Evolutionary conservation across 352 stramenopile species (phyloP), one percentile per base, ranked within the genome.

Genomic region (Thalassiosira mediterranea): DNA sequence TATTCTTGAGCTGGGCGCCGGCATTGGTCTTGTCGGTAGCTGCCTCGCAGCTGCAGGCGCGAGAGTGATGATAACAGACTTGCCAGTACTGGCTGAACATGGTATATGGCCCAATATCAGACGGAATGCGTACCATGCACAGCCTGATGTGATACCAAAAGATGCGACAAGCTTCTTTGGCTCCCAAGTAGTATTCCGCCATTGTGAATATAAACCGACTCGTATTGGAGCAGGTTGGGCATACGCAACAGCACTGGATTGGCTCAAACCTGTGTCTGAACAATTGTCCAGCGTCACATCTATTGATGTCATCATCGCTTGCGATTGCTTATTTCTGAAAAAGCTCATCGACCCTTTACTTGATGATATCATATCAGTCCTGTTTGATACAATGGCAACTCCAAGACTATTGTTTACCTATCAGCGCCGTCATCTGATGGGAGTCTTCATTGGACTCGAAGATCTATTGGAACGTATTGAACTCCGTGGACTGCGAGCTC

Each of bases 31-130:
- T 0, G 65, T 90, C 3, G 76, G 79, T 40, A 76, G 67, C 15
- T 78, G 53, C 40, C 47, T 90, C 21, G 79, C 83, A 21, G 68
- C 75, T 10, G 49, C 63, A 3, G 72, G 79, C 40, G 73, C 26
- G 23, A 56, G 79, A 48, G 76, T 90, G 13, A 40, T 88, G 3
- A 25, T 88, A n/a, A 88, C 79, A 10, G 83, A 90, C 72, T 53
- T 90, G 47, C 32, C 62, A 29, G 84, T 84, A 1, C 44, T 90
- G n/a, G 83, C 84, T 0, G 46, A 84, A 13, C 64, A 87, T 67
- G 72, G 68, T 2, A 75, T 85, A 3, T 3, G 46, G 34, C 79
- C 72, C 13, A 90, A 90, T 74, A 52, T 88, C 4, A 25, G 51
- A 42, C 56, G 70, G 1, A 90, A 88, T 73, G 28, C 26, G 46